A percentile compares a stretch with the other conserved stretches of the same genome.
These are phyloP conservation scores for Domatiomyces catenatus DNA, from an alignment of 2,329 filamentous ascomycete genomes.

Conservation along the genomic window DNA sequence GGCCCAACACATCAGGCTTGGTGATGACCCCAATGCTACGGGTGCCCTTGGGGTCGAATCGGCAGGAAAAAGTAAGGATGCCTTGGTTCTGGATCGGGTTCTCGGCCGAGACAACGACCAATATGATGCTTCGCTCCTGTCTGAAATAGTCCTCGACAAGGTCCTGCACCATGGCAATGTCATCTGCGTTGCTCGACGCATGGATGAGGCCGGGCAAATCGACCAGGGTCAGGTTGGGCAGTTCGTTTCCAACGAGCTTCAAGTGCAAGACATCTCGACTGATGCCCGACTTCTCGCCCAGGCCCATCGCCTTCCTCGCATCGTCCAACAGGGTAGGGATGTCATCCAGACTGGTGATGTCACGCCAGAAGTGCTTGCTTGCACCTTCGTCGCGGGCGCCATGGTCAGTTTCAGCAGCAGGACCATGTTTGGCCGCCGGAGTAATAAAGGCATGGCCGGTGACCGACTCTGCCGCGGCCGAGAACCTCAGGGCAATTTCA, in stretches of 20 bases:
- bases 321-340: constrained; percentile 16
- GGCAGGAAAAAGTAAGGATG: constrained; percentile 20
- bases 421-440: constrained; percentile 11
- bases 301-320: constrained; percentile 15
- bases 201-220: constrained; percentile 43
- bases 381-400: constrained; percentile 12
- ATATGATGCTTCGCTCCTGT: constrained; percentile 30
- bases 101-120: constrained; percentile 30
- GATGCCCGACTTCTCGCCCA: constrained; percentile 13
- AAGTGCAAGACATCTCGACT: constrained; percentile 24
- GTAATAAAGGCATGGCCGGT: constrained; percentile 17
- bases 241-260: constrained; percentile 20
- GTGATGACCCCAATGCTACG: constrained; percentile 33
- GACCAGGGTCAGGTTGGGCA: constrained; percentile 36
- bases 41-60: constrained; percentile 21
- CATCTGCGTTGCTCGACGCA: constrained; percentile 17
- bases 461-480: constrained; percentile 7
- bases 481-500: constrained; percentile 39
- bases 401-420: neutral
- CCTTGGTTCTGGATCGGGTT: constrained; percentile 28
- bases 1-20: constrained; percentile 27
- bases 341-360: constrained; percentile 15
- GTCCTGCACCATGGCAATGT: constrained; percentile 29
- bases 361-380: constrained; percentile 12
- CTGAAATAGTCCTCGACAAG: constrained; percentile 32